Base-by-base conservation (phyloP, 225 moss, liverwort and hornwort species). In the Sphagnum tenellum region DNA sequence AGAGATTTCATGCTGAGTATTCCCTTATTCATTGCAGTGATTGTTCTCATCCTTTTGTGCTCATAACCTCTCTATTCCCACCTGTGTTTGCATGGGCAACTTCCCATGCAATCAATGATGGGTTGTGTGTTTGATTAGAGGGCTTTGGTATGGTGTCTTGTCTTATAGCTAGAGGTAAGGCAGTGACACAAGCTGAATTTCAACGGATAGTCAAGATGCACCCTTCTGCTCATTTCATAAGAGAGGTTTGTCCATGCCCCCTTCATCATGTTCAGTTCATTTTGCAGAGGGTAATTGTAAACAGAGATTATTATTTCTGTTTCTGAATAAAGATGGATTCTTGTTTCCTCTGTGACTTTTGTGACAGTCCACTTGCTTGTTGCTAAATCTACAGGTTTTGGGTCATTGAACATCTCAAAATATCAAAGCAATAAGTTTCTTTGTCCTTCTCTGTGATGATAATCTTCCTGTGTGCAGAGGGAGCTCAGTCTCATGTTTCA, bases 401-500 rank as follows among this genome's bases (percentile, higher is more conserved):
- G 9, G 9, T 9, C 9, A 9, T 56, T n/a, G n/a, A 9, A 45
- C 59, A 13, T 60, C 59, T 13, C 14, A 45, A 60, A 60, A 60
- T 13, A n/a, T n/a, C 59, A 60, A 45, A 6, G 7, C 45, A 60
- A 45, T n/a, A 13, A 60, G 7, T 12, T 1, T 52, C 52, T 52
- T 52, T 5, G 7, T 9, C 52, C 52, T 52, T 6, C 6, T 52
- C 6, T 52, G 6, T 52, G 52, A 52, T 52, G 6, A 9, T 29
- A 52, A 3, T 63, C n/a, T 48, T 49, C 7, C 3, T 48, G 45
- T 64, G 49, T 88, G 70, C 82, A 94, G 82, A 90, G 83, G 78
- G 93, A 94, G 76, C 74, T 90, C 63, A 90, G 90, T 69, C 85
- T 94, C 49, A 73, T 90, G 57, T 90, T 90, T 66, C 75, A 78